Evolutionary conservation across 352 stramenopile species (phyloP).

Genomic region (Phytophthora idaei): DNA sequence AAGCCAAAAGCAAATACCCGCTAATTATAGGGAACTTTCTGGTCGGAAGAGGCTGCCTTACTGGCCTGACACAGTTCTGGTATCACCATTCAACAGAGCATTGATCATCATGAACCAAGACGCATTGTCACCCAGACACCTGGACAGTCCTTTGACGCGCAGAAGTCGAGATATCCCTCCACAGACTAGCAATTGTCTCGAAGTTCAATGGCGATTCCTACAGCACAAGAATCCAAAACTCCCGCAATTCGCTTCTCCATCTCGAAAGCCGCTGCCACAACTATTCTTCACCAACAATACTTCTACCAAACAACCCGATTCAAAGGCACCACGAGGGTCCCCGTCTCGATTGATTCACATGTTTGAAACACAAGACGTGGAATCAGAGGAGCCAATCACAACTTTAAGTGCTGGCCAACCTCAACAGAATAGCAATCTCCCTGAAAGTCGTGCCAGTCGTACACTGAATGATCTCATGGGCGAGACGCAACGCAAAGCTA

Average conservation of each 20-base stretch:
- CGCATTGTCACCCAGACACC: slow-evolving; percentile 16
- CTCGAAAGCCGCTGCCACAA: slow-evolving; percentile 10
- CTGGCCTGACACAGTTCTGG: no score
- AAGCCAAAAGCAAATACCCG: no score
- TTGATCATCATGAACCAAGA: slow-evolving; percentile 15
- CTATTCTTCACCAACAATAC: neutral
- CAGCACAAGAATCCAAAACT: slow-evolving; percentile 43
- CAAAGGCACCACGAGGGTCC: slow-evolving; percentile 8
- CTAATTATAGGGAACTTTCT: no score
- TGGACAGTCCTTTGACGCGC: slow-evolving; percentile 34
- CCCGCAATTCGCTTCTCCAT: slow-evolving; percentile 19
- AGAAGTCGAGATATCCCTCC: slow-evolving; percentile 35
- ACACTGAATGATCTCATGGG: slow-evolving; percentile 61
- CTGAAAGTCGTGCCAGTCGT: slow-evolving; percentile 21
- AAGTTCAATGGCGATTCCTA: slow-evolving; percentile 69
- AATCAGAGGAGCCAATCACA: slow-evolving; percentile 4
- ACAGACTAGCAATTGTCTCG: slow-evolving; percentile 37
- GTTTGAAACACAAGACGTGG: slow-evolving; percentile 25
- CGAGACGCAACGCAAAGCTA: slow-evolving; percentile 63
- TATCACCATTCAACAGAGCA: slow-evolving; percentile 17
- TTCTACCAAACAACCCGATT: neutral
- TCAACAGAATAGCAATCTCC: slow-evolving; percentile 16
- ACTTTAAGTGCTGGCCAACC: neutral
- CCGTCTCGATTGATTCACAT: slow-evolving; percentile 32
- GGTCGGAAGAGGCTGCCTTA: no score